Percentiles rank a stretch among this genome's conserved stretches.
Evolutionary conservation across 805 yeast species (phyloP).

Genomic region (Candida anglica): DNA sequence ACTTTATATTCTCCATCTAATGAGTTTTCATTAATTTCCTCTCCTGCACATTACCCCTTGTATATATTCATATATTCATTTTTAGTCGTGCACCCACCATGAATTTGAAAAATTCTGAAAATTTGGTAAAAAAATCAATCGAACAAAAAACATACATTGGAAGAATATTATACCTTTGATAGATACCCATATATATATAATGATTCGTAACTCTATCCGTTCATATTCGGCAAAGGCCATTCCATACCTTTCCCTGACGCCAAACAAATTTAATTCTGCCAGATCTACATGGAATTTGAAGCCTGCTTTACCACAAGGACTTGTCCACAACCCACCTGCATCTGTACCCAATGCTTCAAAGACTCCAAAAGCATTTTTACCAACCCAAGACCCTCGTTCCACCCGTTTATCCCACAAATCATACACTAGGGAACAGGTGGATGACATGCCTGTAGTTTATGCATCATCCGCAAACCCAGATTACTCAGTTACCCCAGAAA

Average conservation of each 20-base stretch:
- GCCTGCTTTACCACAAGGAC: constrained; percentile 51
- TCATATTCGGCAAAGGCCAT: constrained; percentile 14
- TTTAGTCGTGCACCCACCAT: no score
- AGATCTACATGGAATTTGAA: constrained; percentile 67
- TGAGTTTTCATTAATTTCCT: no score
- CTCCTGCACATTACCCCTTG: no score
- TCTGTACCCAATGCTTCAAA: constrained; percentile 42
- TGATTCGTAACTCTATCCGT: no score
- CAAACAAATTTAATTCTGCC: constrained; percentile 52
- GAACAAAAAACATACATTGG: no score
- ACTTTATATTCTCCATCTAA: no score
- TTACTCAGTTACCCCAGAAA: constrained; percentile 55
- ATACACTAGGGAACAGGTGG: constrained; percentile 29
- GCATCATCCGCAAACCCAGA: constrained; percentile 35
- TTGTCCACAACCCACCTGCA: constrained; percentile 62
- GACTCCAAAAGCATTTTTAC: constrained; percentile 71
- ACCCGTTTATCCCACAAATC: constrained; percentile 25
- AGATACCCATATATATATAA: no score
- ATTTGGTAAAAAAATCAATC: no score
- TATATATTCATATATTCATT: no score
- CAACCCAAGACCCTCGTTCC: constrained; percentile 56
- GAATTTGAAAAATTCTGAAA: no score
- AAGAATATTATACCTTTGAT: no score
- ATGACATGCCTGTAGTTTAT: constrained; percentile 39
- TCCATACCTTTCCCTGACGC: constrained; percentile 41